phyloP scores from a whole-genome alignment of 805 yeast species.

The Starmerella vitae region DNA sequence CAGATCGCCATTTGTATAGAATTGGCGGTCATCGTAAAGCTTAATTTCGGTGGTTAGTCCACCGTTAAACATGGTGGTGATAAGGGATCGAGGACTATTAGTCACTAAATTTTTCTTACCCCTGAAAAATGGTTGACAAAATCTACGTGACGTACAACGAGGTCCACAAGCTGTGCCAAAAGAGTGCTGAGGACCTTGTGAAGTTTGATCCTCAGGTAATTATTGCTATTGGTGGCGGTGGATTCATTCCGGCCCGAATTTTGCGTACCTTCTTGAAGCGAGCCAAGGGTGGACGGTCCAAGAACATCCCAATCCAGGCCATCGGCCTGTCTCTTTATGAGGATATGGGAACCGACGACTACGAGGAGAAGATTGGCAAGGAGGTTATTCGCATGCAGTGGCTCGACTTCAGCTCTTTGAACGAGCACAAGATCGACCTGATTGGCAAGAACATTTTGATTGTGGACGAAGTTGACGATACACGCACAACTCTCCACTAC shows the following conservation, averaged over 20 bases:
- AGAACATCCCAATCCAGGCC: slow-evolving; percentile 83
- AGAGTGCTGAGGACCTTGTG: slow-evolving; percentile 41
- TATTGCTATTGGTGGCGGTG: slow-evolving; percentile 94
- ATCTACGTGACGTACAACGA: slow-evolving; percentile 61
- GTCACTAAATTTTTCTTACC: too few relatives aligned
- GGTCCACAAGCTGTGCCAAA: slow-evolving; percentile 72
- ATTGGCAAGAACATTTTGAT: slow-evolving; percentile 71
- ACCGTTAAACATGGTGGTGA: too few relatives aligned
- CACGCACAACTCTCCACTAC: slow-evolving; percentile 78
- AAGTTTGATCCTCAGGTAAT: slow-evolving; percentile 73
- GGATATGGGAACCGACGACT: slow-evolving; percentile 42
- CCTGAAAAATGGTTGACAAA: slow-evolving; percentile 23
- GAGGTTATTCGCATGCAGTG: slow-evolving; percentile 83
- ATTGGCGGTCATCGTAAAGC: slow-evolving; percentile 5
- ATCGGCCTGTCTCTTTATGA: slow-evolving; percentile 86
- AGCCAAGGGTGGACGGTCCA: slow-evolving; percentile 40
- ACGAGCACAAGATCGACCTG: slow-evolving; percentile 55
- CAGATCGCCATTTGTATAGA: slow-evolving; percentile 17
- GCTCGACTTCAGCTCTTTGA: slow-evolving; percentile 67
- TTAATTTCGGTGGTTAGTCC: slow-evolving; percentile 2
- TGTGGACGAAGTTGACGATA: slow-evolving; percentile 86
- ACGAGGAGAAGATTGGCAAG: slow-evolving; percentile 49
- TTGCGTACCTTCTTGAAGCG: slow-evolving; percentile 75
- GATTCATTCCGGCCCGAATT: slow-evolving; percentile 94
- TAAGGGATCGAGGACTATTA: too few relatives aligned